Evolutionary conservation across 345 rosid species (phyloP), one percentile per base, ranked within the genome.

Genomic region (Citrus mangshanensis): DNA sequence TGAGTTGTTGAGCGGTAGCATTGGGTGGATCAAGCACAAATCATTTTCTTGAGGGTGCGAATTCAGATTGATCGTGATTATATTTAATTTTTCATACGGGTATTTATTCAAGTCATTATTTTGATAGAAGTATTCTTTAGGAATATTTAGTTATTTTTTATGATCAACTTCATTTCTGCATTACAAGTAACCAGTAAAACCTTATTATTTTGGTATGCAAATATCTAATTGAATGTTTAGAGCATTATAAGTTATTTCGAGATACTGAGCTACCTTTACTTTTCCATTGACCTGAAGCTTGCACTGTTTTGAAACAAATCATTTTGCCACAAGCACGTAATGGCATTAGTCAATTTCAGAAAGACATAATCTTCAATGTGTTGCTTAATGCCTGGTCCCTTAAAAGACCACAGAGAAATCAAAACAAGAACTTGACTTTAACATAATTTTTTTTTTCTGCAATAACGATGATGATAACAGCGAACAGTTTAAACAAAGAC

Each of bases 401-500:
- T 46, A 7, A 24, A 10, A 1, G 27, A 24, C 56, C 25, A 24
- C 34, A 16, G 35, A 8, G 55, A 70, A 63, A 55, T 58, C 13
- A 30, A 38, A n/a, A 40, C 22, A 27, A 19, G 37, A 68, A 28
- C n/a, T 68, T 68, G 59, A 58, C 8, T 24, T 27, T 2, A 68
- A 58, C 37, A 25, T 9, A 35, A 58, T 5, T 34, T 35, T 25
- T 27, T 24, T 68, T 25, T 38, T 32, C 8, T 10, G 78, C 66
- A 51, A 76, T 42, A 19, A 38, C 78, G 66, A 73, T 35, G n/a
- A 49, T 80, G 70, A 73, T 35, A 72, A 54, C 6, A 66, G 35
- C 75, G 38, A 82, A 64, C 62, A 55, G 73, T 68, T 37, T 72
- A 79, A 19, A 64, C 27, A 14, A 56, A 72, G 8, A 59, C 49